A percentile compares a stretch with the other conserved stretches of the same genome.
phyloP scores from a whole-genome alignment of 2,329 filamentous ascomycete species.

The Ceratocystis albifundus region DNA sequence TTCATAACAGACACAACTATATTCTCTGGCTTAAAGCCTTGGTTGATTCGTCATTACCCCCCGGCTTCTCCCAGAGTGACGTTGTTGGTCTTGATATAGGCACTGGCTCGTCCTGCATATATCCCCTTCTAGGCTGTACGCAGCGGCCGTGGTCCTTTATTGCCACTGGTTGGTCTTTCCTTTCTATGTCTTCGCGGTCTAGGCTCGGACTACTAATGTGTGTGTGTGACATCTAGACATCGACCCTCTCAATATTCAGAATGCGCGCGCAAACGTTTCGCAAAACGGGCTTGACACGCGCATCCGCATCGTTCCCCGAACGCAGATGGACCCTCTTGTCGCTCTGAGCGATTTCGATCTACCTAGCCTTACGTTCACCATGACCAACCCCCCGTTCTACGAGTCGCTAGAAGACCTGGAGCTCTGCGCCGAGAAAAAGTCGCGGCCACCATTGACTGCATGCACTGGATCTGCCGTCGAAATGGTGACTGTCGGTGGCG shows the following conservation, averaged over 20 bases:
- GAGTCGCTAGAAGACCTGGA: conserved; percentile 57
- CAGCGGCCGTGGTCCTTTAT: conserved; percentile 64
- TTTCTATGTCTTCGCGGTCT: not conserved
- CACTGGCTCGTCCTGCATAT: conserved; percentile 84
- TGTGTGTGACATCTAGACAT: conserved; percentile 44
- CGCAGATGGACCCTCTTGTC: conserved; percentile 45
- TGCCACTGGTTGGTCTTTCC: conserved; percentile 40
- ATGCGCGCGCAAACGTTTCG: conserved; percentile 54
- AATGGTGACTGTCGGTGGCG: conserved; percentile 75
- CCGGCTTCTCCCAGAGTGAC: conserved; percentile 40
- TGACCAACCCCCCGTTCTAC: conserved; percentile 96
- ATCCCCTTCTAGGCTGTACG: conserved; percentile 66
- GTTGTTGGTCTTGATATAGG: conserved; percentile 67
- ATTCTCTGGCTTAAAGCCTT: conserved; percentile 78
- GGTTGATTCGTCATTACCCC: conserved; percentile 56
- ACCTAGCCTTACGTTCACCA: conserved; percentile 60
- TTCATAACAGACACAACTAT: conserved; percentile 68
- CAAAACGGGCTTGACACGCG: conserved; percentile 53
- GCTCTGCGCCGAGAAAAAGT: conserved; percentile 53
- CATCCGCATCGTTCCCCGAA: conserved; percentile 51
- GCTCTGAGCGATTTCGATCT: conserved; percentile 46
- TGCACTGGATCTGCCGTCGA: conserved; percentile 69
- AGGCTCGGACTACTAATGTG: not conserved
- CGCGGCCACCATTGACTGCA: conserved; percentile 55
- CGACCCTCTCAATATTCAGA: conserved; percentile 56